phyloP scores from a whole-genome alignment of 139 green algal species.

The Trebouxia sp. region DNA sequence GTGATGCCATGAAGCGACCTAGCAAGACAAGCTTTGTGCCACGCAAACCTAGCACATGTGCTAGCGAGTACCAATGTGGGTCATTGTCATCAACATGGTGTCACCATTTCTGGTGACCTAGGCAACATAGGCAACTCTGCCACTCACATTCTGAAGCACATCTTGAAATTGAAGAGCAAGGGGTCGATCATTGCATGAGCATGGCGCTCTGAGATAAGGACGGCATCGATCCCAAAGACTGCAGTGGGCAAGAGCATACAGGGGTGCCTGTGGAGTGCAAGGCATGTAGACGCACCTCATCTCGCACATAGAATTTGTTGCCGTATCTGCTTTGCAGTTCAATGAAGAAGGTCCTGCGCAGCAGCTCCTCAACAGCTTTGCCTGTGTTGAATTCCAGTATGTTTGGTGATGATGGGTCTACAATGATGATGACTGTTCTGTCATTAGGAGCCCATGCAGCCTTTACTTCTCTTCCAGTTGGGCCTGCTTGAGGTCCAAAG shows the following conservation, averaged over 20 bases:
- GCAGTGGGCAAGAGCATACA: too few species aligned
- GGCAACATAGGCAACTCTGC: too few species aligned
- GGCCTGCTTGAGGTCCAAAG: conserved; percentile 39
- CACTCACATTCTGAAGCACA: not conserved
- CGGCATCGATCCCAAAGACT: too few species aligned
- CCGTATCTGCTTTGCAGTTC: conserved; percentile 72
- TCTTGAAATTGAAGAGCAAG: too few species aligned
- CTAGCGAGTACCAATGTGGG: too few species aligned
- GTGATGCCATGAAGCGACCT: not conserved
- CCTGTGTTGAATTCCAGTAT: conserved; percentile 68
- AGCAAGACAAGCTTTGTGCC: too few species aligned
- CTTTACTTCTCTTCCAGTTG: conserved; percentile 38
- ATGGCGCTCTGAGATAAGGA: too few species aligned
- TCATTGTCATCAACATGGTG: too few species aligned
- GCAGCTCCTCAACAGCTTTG: conserved; percentile 49
- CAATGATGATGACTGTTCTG: conserved; percentile 56
- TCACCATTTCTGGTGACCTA: too few species aligned
- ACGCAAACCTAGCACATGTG: too few species aligned
- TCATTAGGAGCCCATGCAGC: conserved; percentile 49
- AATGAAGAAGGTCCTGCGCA: conserved; percentile 67
- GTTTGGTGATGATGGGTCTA: conserved; percentile 71
- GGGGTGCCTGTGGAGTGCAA: too few species aligned
- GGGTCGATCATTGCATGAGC: too few species aligned
- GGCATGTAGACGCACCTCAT: conserved; percentile 33
- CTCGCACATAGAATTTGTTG: conserved; percentile 78